Evolutionary conservation across 2,329 filamentous ascomycete genomes (phyloP).

Genomic region (Fusarium globosum): DNA sequence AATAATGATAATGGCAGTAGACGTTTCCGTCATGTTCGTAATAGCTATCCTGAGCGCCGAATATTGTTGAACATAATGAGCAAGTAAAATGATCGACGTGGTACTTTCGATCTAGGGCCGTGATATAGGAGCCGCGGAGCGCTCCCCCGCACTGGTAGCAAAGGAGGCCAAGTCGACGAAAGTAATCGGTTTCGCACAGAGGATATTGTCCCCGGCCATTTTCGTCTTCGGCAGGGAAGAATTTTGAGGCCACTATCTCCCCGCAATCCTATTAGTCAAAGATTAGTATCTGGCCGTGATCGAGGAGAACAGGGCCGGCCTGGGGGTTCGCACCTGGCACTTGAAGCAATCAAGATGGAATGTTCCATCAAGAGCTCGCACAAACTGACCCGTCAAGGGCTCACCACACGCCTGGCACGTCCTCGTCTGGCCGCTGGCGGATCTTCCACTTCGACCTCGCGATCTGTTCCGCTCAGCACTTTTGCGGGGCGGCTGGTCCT

Average conservation of each 20-base stretch:
- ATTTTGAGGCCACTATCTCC: slow-evolving; percentile 97
- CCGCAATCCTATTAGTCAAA: slow-evolving; percentile 80
- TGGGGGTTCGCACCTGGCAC: slow-evolving; percentile 75
- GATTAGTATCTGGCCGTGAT: slow-evolving; percentile 29
- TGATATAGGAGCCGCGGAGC: slow-evolving; percentile 96
- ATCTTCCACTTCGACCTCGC: slow-evolving; percentile 63
- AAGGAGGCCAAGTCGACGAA: slow-evolving; percentile 87
- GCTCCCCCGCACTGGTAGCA: slow-evolving; percentile 94
- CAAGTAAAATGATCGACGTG: slow-evolving; percentile 99
- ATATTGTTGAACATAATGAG: slow-evolving; percentile 96
- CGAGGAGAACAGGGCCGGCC: not conserved
- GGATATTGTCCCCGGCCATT: slow-evolving; percentile 89
- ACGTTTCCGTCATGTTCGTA: slow-evolving; percentile 98
- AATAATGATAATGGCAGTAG: slow-evolving; percentile 99
- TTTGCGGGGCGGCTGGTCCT: slow-evolving; percentile 58
- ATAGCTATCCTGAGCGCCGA: slow-evolving; percentile 97
- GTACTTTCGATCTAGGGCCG: slow-evolving; percentile 96
- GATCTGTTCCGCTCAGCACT: slow-evolving; percentile 70
- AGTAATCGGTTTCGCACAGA: slow-evolving; percentile 98
- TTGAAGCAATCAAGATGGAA: slow-evolving; percentile 99
- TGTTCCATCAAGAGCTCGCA: slow-evolving; percentile 90
- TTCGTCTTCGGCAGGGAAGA: slow-evolving; percentile 96
- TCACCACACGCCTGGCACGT: slow-evolving; percentile 90
- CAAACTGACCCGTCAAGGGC: slow-evolving; percentile 92
- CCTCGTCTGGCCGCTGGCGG: slow-evolving; percentile 69